A percentile compares a stretch with the other conserved stretches of the same genome.
Evolutionary conservation across 2,329 filamentous ascomycete species (phyloP).

Genomic region (Cladophialophora exuberans): DNA sequence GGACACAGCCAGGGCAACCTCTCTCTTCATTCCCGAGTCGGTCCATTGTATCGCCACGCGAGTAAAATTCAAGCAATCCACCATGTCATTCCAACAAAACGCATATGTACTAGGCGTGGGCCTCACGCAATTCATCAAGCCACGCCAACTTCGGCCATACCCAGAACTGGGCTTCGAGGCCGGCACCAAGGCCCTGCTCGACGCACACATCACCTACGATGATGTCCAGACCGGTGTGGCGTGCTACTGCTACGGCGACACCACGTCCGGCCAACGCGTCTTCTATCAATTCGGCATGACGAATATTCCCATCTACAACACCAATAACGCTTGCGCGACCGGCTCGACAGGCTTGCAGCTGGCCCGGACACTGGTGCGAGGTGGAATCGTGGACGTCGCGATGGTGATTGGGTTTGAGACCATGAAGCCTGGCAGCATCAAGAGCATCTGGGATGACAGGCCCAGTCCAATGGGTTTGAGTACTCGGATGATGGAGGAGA

Average conservation of each 20-base stretch:
- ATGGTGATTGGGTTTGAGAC: conserved; percentile 96
- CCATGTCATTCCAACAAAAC: conserved; percentile 49
- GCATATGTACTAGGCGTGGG: conserved; percentile 94
- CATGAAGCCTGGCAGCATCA: conserved; percentile 88
- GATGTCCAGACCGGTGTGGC: conserved; percentile 92
- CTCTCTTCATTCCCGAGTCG: neutral
- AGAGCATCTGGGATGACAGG: conserved; percentile 82
- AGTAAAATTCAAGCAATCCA: neutral
- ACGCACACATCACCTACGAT: conserved; percentile 92
- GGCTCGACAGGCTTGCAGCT: conserved; percentile 87
- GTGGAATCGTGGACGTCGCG: conserved; percentile 83
- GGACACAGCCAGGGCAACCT: no score
- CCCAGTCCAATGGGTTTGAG: conserved; percentile 76
- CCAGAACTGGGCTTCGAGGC: conserved; percentile 39
- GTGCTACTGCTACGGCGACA: conserved; percentile 97
- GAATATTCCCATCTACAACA: conserved; percentile 89
- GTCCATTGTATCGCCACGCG: neutral
- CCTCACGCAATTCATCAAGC: conserved; percentile 93
- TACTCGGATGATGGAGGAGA: conserved; percentile 77
- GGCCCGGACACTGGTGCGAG: conserved; percentile 75
- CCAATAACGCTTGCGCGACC: conserved; percentile 95
- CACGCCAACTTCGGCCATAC: conserved; percentile 37
- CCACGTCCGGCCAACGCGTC: conserved; percentile 89
- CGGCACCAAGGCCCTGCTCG: conserved; percentile 50
- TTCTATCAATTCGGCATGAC: conserved; percentile 99